Evolutionary conservation across 768 basidiomycete species (phyloP).

Genomic region (Galerina marginata): DNA sequence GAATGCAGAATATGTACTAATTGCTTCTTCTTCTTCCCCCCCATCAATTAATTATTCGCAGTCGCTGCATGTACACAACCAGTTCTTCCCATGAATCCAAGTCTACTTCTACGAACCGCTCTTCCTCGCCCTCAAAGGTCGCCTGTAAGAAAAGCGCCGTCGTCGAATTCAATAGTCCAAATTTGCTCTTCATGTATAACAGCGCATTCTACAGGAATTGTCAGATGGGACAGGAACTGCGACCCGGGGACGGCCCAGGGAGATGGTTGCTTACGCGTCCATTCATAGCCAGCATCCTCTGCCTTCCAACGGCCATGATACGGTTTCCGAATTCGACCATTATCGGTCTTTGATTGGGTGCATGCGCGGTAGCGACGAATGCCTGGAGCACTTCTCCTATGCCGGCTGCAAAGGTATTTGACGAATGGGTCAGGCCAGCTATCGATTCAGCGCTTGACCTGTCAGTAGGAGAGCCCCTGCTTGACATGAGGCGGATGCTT

Average conservation of each 20-base stretch:
- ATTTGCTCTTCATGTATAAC: constrained; percentile 42
- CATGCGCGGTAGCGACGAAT: constrained; percentile 22
- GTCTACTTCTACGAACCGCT: constrained; percentile 38
- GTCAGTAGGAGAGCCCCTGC: constrained; percentile 14
- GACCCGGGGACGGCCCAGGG: background rate
- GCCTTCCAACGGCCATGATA: constrained; percentile 40
- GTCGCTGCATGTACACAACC: constrained; percentile 31
- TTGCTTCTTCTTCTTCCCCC: no score
- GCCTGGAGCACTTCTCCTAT: constrained; percentile 39
- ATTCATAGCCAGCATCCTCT: constrained; percentile 35
- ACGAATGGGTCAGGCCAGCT: constrained; percentile 25
- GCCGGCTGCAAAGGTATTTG: constrained; percentile 37
- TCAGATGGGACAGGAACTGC: background rate
- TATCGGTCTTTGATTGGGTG: constrained; percentile 32
- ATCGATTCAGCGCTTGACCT: constrained; percentile 19
- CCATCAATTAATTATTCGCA: constrained; percentile 31
- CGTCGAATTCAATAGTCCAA: constrained; percentile 37
- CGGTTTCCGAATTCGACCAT: constrained; percentile 37
- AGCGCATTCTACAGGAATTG: constrained; percentile 34
- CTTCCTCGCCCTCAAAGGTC: constrained; percentile 30
- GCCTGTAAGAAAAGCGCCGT: constrained; percentile 34
- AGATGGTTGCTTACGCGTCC: constrained; percentile 31
- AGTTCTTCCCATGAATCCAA: constrained; percentile 45
- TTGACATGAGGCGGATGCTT: constrained; percentile 22
- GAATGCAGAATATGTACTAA: no score